Base-by-base conservation (phyloP, 352 stramenopile genomes). In the Phytophthora pistaciae region DNA sequence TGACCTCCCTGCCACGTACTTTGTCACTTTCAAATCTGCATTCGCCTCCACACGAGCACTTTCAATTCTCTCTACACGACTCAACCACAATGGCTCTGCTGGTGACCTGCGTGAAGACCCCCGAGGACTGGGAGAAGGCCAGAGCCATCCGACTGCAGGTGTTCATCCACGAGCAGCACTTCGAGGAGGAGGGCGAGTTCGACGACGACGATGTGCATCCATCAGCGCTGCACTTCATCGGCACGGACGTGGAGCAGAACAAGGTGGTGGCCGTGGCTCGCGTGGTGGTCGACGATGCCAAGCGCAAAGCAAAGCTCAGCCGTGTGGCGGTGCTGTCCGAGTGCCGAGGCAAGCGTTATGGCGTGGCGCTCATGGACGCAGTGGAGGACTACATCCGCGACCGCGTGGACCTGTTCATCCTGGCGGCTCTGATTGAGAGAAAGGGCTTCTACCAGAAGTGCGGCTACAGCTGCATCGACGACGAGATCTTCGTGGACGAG, bases 341-440 rank as follows among this genome's bases (percentile, higher is more conserved):
- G 58, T 91, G 71, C 31, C 80, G 83, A 3, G 83, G 83, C 40
- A 89, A 88, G 69, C 70, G 50, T n/a, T 89, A 79, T 36, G 83
- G 80, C 18, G 53, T 72, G 18, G 58, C 48, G 38, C 55, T 91
- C 48, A 91, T 91, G 79, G 42, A 74, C 16, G 72, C 56, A 5
- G 36, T 84, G 1, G 83, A 91, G 20, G 53, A 74, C 64, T 53
- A 66, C 8, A 60, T 91, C 31, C 64, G 48, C 8, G 46, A 74
- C 40, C 64, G 77, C 11, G 74, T 70, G 6, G 72, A 84, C 14
- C 64, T 60, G 27, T 82, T 80, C 20, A 31, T 75, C 20, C 65
- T 91, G 7, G 78, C 72, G 18, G 75, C 83, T n/a, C 65, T 87
- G 42, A 69, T 74, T 20, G 59, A 74, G n/a, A 71, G 68, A 55